These are phyloP conservation scores for Leccinum discolor DNA, from an alignment of 1,284 basidiomycete species.

Conservation along the genomic window DNA sequence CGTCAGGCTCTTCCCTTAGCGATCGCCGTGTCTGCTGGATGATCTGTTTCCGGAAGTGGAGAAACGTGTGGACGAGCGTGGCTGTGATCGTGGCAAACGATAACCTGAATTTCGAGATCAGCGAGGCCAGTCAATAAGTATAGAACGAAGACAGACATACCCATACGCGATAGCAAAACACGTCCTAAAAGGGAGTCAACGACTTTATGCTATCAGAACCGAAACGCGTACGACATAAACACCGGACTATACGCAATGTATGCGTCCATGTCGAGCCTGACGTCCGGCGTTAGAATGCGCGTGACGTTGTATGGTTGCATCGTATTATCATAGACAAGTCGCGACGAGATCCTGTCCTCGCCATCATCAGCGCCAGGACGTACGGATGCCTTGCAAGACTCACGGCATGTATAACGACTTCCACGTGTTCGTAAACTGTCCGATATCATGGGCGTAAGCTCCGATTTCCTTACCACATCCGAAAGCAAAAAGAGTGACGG, in stretches of 20 bases:
- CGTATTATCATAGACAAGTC: slow-evolving; percentile 44
- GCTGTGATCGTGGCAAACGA: slow-evolving; percentile 69
- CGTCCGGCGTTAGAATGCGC: slow-evolving; percentile 49
- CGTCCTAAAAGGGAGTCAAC: neutral
- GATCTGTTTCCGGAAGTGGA: slow-evolving; percentile 74
- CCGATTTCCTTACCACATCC: neutral
- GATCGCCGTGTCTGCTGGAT: slow-evolving; percentile 52
- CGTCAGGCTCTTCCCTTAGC: slow-evolving; percentile 68
- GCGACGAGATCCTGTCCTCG: slow-evolving; percentile 28
- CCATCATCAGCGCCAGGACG: neutral
- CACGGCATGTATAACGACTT: slow-evolving; percentile 43
- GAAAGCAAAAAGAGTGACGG: slow-evolving; percentile 10
- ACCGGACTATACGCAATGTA: slow-evolving; percentile 72
- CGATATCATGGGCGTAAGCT: slow-evolving; percentile 35
- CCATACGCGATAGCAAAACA: slow-evolving; percentile 55
- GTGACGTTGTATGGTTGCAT: slow-evolving; percentile 60
- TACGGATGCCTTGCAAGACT: slow-evolving; percentile 1
- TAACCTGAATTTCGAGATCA: slow-evolving; percentile 23
- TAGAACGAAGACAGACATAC: slow-evolving; percentile 2
- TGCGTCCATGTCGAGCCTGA: slow-evolving; percentile 50
- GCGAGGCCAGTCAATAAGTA: neutral
- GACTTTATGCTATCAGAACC: neutral
- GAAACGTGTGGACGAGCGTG: slow-evolving; percentile 64
- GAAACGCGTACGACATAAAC: slow-evolving; percentile 49
- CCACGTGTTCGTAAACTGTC: slow-evolving; percentile 48